phyloP scores from a whole-genome alignment of 805 yeast genomes.

The Kluyveromyces aestuarii region DNA sequence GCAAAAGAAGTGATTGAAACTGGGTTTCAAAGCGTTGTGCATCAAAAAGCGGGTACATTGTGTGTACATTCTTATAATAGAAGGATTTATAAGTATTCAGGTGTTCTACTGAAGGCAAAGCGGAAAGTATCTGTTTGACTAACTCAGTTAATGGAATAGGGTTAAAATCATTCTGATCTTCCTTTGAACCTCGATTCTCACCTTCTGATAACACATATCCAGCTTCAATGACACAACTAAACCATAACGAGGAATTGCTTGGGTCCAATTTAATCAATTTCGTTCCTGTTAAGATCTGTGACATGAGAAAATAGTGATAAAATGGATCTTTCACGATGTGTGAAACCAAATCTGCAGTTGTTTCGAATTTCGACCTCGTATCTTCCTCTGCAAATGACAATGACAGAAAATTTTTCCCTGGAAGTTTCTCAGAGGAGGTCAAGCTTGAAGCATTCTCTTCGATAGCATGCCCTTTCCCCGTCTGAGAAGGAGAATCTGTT shows the following conservation, averaged over 20 bases:
- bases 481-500: too few relatives aligned
- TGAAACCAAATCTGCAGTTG: conserved; percentile 4
- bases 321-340: conserved; percentile 7
- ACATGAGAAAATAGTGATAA: conserved; percentile 3
- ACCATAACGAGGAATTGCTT: conserved; percentile 2
- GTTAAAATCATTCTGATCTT: neutral
- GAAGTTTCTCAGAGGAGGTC: too few relatives aligned
- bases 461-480: too few relatives aligned
- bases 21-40: neutral
- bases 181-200: neutral
- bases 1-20: neutral
- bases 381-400: neutral
- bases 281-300: conserved; percentile 6
- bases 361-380: conserved; percentile 3
- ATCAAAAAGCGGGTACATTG: neutral
- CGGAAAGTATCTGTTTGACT: neutral
- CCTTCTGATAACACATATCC: neutral
- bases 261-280: conserved; percentile 3
- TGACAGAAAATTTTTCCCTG: neutral
- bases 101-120: neutral
- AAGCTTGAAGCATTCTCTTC: too few relatives aligned
- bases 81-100: neutral
- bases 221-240: conserved; percentile 2
- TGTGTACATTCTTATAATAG: conserved; percentile 2
- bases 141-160: neutral